Evolutionary conservation across 2,329 filamentous ascomycete genomes (phyloP).

Genomic region (Phialophora tarda): DNA sequence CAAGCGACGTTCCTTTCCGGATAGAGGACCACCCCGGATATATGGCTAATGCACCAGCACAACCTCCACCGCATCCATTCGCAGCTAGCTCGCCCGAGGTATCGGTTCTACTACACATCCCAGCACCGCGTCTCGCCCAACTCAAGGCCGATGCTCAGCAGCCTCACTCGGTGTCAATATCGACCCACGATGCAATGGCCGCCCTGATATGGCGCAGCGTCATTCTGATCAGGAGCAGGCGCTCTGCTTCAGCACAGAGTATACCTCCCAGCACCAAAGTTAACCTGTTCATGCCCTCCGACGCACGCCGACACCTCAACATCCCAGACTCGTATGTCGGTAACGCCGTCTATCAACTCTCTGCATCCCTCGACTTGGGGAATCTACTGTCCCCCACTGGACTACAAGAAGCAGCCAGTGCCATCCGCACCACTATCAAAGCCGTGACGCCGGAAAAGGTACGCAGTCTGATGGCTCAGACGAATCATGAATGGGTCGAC

Average conservation of each 20-base stretch:
- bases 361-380: conserved; percentile 7
- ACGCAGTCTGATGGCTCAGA: conserved; percentile 14
- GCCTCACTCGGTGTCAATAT: conserved; percentile 6
- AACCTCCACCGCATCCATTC: conserved; percentile 15
- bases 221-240: conserved; percentile 10
- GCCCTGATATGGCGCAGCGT: conserved; percentile 22
- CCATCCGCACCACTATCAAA: conserved; percentile 15
- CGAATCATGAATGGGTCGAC: conserved; percentile 16
- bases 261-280: neutral
- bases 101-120: conserved; percentile 6
- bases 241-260: neutral
- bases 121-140: conserved; percentile 8
- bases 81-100: conserved; percentile 2
- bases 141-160: conserved; percentile 19
- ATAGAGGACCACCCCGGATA: conserved; percentile 21
- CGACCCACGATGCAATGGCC: conserved; percentile 20
- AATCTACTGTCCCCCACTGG: conserved; percentile 4
- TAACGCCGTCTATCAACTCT: conserved; percentile 23
- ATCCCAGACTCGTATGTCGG: conserved; percentile 18
- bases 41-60: conserved; percentile 1
- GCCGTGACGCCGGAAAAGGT: conserved; percentile 13
- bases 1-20: conserved; percentile 15
- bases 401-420: conserved; percentile 17
- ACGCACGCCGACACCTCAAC: conserved; percentile 17
- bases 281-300: conserved; percentile 20